A percentile compares a stretch with the other conserved stretches of the same genome.
phyloP scores from a whole-genome alignment of 495 filamentous ascomycete species.

The Penicillium coffeae region DNA sequence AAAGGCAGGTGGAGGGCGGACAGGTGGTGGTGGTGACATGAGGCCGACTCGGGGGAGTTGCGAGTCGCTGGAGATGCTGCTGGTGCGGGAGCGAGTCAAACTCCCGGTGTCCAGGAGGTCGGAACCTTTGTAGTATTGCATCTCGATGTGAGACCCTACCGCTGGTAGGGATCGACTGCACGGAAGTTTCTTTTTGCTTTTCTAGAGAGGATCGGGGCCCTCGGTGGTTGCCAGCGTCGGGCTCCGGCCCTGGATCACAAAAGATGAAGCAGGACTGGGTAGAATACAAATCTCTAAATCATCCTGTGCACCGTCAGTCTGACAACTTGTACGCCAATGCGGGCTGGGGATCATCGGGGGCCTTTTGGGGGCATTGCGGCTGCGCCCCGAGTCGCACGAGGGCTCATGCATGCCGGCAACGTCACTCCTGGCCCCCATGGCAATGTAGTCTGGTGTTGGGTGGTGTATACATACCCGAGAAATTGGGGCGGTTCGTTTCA shows the following conservation, averaged over 20 bases:
- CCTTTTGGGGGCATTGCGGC: slow-evolving; percentile 4
- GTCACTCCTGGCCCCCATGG: slow-evolving; percentile 7
- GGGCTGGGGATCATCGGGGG: slow-evolving; percentile 6
- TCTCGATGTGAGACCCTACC: slow-evolving; percentile 8
- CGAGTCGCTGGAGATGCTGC: slow-evolving; percentile 44
- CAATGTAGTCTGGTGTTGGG: background rate
- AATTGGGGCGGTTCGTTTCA: background rate
- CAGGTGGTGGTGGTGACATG: slow-evolving; percentile 59
- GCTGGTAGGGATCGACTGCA: background rate
- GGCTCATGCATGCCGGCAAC: slow-evolving; percentile 7
- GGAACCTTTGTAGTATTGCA: slow-evolving; percentile 35
- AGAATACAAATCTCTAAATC: slow-evolving; percentile 27
- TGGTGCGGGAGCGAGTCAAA: slow-evolving; percentile 40
- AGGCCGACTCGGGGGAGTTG: slow-evolving; percentile 36
- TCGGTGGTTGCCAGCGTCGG: too few species aligned
- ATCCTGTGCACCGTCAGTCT: slow-evolving; percentile 29
- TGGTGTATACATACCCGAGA: background rate
- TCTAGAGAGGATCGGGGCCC: too few species aligned
- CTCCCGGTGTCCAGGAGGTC: slow-evolving; percentile 33
- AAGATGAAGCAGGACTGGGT: slow-evolving; percentile 16
- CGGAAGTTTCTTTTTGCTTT: slow-evolving; percentile 5
- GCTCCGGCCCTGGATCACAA: slow-evolving; percentile 13
- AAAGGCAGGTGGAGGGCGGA: slow-evolving; percentile 78
- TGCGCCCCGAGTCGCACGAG: slow-evolving; percentile 4
- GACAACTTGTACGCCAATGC: slow-evolving; percentile 7